Conservation (phyloP, 2,329 filamentous ascomycete genomes). For the Cadophora sp. region DNA sequence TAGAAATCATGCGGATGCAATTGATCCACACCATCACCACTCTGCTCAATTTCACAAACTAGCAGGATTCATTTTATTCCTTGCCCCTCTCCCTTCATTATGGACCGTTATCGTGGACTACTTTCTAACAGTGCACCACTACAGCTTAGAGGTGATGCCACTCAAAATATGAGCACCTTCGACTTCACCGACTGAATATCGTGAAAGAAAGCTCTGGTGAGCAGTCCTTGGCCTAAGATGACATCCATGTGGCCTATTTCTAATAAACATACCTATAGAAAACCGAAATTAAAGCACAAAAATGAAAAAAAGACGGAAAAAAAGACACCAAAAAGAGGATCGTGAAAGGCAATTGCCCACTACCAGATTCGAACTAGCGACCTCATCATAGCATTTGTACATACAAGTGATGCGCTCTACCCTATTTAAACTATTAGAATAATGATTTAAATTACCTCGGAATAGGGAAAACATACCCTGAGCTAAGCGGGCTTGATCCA, state of each 20-base stretch:
- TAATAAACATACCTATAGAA: too few relatives aligned
- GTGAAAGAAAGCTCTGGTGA: too few relatives aligned
- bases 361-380: conserved; percentile 16
- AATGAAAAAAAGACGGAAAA: neutral
- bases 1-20: too few relatives aligned
- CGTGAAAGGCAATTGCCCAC: neutral
- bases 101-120: neutral
- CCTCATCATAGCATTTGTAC: conserved; percentile 8
- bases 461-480: neutral
- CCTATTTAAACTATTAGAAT: neutral
- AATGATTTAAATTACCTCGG: neutral
- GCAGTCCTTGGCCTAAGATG: too few relatives aligned
- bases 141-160: neutral
- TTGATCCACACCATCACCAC: too few relatives aligned
- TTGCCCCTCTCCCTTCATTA: neutral
- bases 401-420: conserved; percentile 19
- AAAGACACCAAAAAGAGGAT: neutral
- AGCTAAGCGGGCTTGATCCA: neutral
- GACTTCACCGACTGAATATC: too few relatives aligned
- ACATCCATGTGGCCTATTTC: too few relatives aligned
- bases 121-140: neutral
- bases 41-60: too few relatives aligned
- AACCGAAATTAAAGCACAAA: neutral
- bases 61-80: neutral
- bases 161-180: neutral